Conservation (phyloP, 164 flowering plant genomes). For the Vitis riparia region DNA sequence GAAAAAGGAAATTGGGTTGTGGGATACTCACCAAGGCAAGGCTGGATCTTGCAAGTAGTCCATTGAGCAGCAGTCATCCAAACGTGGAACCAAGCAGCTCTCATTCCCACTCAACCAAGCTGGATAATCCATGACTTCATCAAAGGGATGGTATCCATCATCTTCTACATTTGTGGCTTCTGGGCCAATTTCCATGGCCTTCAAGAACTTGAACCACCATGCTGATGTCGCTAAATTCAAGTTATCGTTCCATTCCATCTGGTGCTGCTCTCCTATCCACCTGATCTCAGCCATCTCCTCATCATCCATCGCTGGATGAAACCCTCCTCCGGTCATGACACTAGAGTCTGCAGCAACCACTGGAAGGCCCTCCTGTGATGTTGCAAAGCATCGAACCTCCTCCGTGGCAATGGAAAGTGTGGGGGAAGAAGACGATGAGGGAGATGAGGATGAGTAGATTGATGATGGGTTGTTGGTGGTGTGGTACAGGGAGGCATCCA, state of each 20-base stretch:
- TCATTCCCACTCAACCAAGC: conserved; percentile 76
- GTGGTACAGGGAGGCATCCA: conserved; percentile 41
- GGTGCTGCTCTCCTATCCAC: conserved; percentile 78
- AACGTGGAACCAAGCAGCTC: conserved; percentile 41
- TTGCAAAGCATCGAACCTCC: conserved; percentile 19
- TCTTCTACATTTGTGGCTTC: conserved; percentile 30
- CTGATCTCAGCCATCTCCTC: conserved; percentile 83
- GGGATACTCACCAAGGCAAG: conserved; percentile 68
- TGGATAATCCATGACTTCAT: conserved; percentile 73
- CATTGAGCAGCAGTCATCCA: conserved; percentile 40
- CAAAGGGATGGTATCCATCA: conserved; percentile 45
- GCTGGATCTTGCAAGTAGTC: conserved; percentile 60
- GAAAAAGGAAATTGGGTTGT: background rate
- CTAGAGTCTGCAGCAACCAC: conserved; percentile 14
- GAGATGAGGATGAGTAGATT: conserved; percentile 42
- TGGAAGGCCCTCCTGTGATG: conserved; percentile 22
- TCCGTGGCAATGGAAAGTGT: conserved; percentile 25
- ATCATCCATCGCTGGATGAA: conserved; percentile 68
- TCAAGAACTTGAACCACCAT: conserved; percentile 81
- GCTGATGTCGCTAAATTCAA: conserved; percentile 78
- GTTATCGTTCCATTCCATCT: conserved; percentile 86
- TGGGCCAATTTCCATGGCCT: conserved; percentile 48
- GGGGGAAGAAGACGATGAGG: conserved; percentile 54
- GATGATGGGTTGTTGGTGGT: conserved; percentile 33
- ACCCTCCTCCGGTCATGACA: conserved; percentile 22